Base-by-base conservation (phyloP, 2,329 filamentous ascomycete genomes). In the Aspergillus texensis region DNA sequence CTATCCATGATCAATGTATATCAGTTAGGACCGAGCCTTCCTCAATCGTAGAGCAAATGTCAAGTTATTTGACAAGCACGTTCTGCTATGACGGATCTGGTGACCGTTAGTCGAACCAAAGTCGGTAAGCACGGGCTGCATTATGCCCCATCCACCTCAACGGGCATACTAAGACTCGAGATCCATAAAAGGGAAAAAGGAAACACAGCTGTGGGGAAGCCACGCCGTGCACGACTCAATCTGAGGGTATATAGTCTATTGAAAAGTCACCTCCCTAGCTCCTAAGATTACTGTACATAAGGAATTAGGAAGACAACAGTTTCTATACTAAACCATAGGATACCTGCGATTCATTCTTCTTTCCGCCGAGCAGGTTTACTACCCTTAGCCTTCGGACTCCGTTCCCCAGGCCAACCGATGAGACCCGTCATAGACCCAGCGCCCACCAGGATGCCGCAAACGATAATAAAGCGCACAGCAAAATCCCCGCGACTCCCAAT, bases 381-480 rank as follows among this genome's bases (percentile, higher is more conserved):
- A 30, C 45, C 58, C 19, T 26, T 54, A 6, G 52, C 6, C 34
- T 52, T 57, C 28, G 48, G 54, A 8, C 11, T 50, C 28, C 32
- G 36, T 11, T 52, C 63, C 26, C 30, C 48, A 55, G 63, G 58
- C 63, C 59, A 66, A 57, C 45, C 62, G 28, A 75, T 61, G 26
- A 76, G 65, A 10, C 71, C 75, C 26, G 72, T 70, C 60, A 77
- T 64, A 12, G 65, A 67, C 12, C 72, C 72, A 8, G 76, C 74
- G 19, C 73, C 63, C 6, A 75, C 62, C 39, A 82, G 64, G 55
- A 80, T 76, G n/a, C 75, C 76, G 55, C 71, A 72, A n/a, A 81
- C 77, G 16, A 77, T 53, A 24, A 79, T 61, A 62, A 82, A 79
- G 21, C 79, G 70, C 48, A 73, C 58, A 52, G 73, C 71, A 68